These are phyloP conservation scores for Fusarium secorum DNA, from an alignment of 2,329 filamentous ascomycete genomes.

Conservation along the genomic window DNA sequence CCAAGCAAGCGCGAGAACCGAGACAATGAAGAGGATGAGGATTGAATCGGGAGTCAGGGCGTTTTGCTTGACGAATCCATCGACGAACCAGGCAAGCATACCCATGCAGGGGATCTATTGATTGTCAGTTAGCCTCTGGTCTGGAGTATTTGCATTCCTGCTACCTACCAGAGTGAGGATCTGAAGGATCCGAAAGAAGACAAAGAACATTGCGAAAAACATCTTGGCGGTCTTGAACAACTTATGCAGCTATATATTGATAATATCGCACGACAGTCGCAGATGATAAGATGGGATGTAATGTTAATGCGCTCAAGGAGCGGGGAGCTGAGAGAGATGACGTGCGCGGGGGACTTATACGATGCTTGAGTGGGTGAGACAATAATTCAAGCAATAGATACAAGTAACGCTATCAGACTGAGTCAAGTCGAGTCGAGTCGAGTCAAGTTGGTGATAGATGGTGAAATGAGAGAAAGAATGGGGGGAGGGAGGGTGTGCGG, in stretches of 20 bases:
- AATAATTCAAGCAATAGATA: background rate
- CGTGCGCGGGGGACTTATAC: constrained; percentile 14
- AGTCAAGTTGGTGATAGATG: background rate
- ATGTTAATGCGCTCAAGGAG: constrained; percentile 4
- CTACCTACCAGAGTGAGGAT: constrained; percentile 66
- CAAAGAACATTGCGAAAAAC: constrained; percentile 70
- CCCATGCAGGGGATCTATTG: constrained; percentile 69
- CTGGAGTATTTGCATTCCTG: background rate
- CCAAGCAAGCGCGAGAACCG: constrained; percentile 69
- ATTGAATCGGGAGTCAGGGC: constrained; percentile 67
- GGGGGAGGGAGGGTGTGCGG: constrained; percentile 18
- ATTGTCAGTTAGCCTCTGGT: background rate
- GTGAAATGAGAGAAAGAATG: background rate
- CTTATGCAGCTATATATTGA: background rate
- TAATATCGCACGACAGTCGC: background rate
- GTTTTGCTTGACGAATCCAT: constrained; percentile 65
- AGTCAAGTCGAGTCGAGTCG: background rate
- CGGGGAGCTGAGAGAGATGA: constrained; percentile 1
- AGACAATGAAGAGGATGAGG: constrained; percentile 73
- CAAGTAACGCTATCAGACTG: background rate
- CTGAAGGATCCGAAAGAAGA: constrained; percentile 68
- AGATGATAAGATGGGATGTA: background rate
- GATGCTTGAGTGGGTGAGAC: background rate
- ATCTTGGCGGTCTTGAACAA: constrained; percentile 52
- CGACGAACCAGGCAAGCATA: constrained; percentile 72